Evolutionary conservation across 495 filamentous ascomycete species (phyloP), one percentile per base, ranked within the genome.

Genomic region (Hypoxylon lenormandii): DNA sequence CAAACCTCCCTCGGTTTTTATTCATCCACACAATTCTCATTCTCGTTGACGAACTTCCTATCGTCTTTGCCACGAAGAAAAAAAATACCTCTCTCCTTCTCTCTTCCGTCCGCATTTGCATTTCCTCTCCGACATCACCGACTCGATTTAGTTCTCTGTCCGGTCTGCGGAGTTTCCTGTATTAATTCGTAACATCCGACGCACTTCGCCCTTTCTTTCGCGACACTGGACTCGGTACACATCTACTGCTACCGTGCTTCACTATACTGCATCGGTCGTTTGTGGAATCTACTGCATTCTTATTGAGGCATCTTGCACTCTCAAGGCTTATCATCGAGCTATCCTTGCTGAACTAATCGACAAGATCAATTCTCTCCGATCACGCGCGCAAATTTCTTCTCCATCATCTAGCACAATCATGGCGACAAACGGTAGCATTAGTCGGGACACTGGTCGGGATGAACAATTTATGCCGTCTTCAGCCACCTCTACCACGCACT

Each of bases 351-450:
- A 51, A 26, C 12, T 56, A 40, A n/a, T 62, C 48, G 23, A 74
- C 51, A 26, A 60, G 23, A 50, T 37, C 49, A 15, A 36, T 55
- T 56, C 55, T 26, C 46, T 45, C 54, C 51, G 52, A 66, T 42
- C 33, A 66, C 21, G 70, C 67, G 73, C 71, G 46, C 70, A 62
- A 62, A 59, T 12, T 51, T 48, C 22, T 48, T 47, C 46, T 51
- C 51, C 46, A 40, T 13, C 47, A 60, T 52, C 57, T 19, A 70
- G 63, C 74, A 73, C 75, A 79, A 79, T 19, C 70, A 84, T 84
- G 82, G 80, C 82, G 59, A 81, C 82, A 71, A 83, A 82, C 82
- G 82, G 79, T 65, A 79, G 74, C 68, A 28, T 76, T 66, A 69
- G 64, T 66, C 76, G 80, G 60, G 59, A 73, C 68, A 28, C 76